Evolutionary conservation across 2,329 filamentous ascomycete genomes (phyloP).

Genomic region (Byssothecium circinans): DNA sequence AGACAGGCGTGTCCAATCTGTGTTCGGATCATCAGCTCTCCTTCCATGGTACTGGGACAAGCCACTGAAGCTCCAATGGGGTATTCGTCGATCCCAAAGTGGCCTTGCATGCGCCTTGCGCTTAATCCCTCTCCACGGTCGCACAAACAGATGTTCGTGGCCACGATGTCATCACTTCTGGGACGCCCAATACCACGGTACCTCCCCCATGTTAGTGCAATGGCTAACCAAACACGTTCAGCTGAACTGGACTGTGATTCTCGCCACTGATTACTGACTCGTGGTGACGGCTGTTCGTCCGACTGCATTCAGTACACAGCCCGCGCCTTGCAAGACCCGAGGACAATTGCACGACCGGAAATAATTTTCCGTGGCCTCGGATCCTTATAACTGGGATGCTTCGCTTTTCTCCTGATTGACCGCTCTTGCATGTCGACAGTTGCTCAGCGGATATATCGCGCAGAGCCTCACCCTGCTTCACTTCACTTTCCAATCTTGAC

Average conservation of each 20-base stretch:
- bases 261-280: slow-evolving; percentile 7
- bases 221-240: not conserved
- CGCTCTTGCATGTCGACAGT: not conserved
- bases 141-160: slow-evolving; percentile 22
- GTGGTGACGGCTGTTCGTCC: slow-evolving; percentile 4
- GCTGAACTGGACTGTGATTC: slow-evolving; percentile 2
- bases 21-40: slow-evolving; percentile 16
- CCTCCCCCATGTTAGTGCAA: not conserved
- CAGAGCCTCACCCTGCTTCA: not conserved
- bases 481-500: no score
- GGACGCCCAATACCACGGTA: slow-evolving; percentile 10
- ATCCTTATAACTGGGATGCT: not conserved
- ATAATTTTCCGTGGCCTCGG: not conserved
- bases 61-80: slow-evolving; percentile 2
- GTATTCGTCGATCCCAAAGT: not conserved
- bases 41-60: slow-evolving; percentile 1
- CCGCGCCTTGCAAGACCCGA: not conserved
- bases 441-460: not conserved
- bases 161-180: slow-evolving; percentile 9
- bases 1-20: slow-evolving; percentile 9
- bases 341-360: slow-evolving; percentile 3
- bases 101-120: not conserved
- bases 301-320: not conserved
- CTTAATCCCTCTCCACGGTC: not conserved
- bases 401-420: not conserved